Evolutionary conservation across 2,329 filamentous ascomycete species (phyloP), one percentile per base, ranked within the genome.

Genomic region (Microthyrium microscopicum): DNA sequence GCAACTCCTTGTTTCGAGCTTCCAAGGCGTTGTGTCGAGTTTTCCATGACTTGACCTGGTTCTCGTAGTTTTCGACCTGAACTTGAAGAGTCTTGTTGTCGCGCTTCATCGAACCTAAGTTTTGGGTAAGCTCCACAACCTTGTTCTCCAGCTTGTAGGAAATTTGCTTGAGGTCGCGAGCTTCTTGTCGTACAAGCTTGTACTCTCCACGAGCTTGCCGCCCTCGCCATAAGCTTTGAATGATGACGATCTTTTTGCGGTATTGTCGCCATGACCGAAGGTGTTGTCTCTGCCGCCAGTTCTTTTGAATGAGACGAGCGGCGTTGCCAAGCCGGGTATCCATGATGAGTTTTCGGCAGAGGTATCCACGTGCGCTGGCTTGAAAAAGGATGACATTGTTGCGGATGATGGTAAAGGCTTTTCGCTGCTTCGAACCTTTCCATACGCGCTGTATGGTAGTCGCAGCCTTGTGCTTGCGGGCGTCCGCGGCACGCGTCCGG

Each of bases 121-220:
- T 82, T 56, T 98, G 89, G 1, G 89, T 98, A 49, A 98, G 70
- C 61, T 98, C 89, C 41, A 98, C 83, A 41, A 98, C 89, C 73
- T 98, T 98, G 69, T 98, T 95, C 57, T 98, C 89, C 47, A 98
- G 65, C 65, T 93, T 95, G 67, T 98, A 98, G 3, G 89, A 95
- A 46, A 98, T 98, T 58, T 95, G 87, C 67, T 95, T 95, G 54
- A 98, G 71, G 62, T 98, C 91, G 51, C 89, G 80, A 43, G 89
- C 89, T 58, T 98, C 89, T 57, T 94, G 85, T 44, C 89, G 82
- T 40, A 92, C 62, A 46, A 65, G 73, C 71, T 93, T 95, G 67
- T 98, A 98, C 31, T 72, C 75, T 44, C 68, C 72, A 43, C 89
- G 74, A 35, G 89, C 87, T 41, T 58, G 52, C 56, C 72, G 85